A percentile compares a stretch with the other conserved stretches of the same genome.
phyloP scores from a whole-genome alignment of 2,329 filamentous ascomycete species.

The Xylaria sp. region DNA sequence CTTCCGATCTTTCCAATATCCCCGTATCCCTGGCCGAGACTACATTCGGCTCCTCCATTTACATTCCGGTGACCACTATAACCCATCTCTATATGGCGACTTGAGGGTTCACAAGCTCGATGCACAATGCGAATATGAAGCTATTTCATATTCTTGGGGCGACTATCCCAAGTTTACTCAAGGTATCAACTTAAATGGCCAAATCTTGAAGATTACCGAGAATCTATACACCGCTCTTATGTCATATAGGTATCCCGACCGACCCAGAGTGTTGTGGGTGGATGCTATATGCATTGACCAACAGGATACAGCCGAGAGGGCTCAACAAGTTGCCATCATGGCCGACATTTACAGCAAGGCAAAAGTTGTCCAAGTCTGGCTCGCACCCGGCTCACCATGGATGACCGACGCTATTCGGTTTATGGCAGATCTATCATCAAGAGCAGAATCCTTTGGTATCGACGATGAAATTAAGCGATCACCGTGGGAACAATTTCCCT shows the following conservation, averaged over 20 bases:
- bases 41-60: neutral
- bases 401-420: neutral
- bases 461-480: neutral
- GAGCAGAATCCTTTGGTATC: neutral
- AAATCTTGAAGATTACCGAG: neutral
- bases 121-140: neutral
- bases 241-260: neutral
- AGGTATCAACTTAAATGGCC: neutral
- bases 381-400: neutral
- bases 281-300: neutral
- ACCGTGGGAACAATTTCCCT: neutral
- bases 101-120: neutral
- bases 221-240: neutral
- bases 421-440: neutral
- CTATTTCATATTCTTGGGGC: neutral
- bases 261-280: neutral
- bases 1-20: neutral
- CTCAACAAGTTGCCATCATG: neutral
- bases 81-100: neutral
- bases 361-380: neutral
- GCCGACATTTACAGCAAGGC: neutral
- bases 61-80: neutral
- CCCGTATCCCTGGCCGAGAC: neutral
- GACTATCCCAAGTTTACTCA: neutral
- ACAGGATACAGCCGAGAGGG: neutral